A percentile compares a stretch with the other conserved stretches of the same genome.
phyloP scores from a whole-genome alignment of 1,139 yeast species.

The Zygoascus meyerae region DNA sequence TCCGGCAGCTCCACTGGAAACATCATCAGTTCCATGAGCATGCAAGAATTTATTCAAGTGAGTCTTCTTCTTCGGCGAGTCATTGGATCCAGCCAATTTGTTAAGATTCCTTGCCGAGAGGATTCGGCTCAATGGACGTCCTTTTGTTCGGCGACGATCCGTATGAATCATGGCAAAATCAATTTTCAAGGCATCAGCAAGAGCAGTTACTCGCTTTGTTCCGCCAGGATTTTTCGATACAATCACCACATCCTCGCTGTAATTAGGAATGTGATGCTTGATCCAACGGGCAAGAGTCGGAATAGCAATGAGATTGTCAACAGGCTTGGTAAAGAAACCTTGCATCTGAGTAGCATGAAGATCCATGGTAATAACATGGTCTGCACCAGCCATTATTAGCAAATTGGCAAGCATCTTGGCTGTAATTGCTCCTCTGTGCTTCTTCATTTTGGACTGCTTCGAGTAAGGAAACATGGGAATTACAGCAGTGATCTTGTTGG shows the following conservation, averaged over 20 bases:
- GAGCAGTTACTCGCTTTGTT: conserved; percentile 92
- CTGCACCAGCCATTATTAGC: conserved; percentile 97
- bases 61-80: conserved; percentile 6
- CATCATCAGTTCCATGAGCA: conserved; percentile 10
- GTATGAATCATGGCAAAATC: conserved; percentile 99
- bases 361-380: conserved; percentile 97
- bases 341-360: conserved; percentile 98
- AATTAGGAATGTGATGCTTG: conserved; percentile 79
- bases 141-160: conserved; percentile 87
- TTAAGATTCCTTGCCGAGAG: conserved; percentile 19
- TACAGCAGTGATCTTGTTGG: conserved; percentile 93
- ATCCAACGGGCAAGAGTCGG: conserved; percentile 98
- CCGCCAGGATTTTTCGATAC: conserved; percentile 99
- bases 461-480: conserved; percentile 97
- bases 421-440: conserved; percentile 96
- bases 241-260: conserved; percentile 75
- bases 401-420: conserved; percentile 98
- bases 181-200: conserved; percentile 91
- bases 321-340: conserved; percentile 96
- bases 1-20: background rate
- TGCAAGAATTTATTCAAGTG: conserved; percentile 2
- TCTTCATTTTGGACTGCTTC: conserved; percentile 96
- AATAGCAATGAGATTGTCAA: conserved; percentile 92
- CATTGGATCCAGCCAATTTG: background rate
- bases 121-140: conserved; percentile 42